Percentiles rank a stretch among this genome's conserved stretches.
phyloP scores from a whole-genome alignment of 257 asterid genomes.

The Penstemon newberryi region DNA sequence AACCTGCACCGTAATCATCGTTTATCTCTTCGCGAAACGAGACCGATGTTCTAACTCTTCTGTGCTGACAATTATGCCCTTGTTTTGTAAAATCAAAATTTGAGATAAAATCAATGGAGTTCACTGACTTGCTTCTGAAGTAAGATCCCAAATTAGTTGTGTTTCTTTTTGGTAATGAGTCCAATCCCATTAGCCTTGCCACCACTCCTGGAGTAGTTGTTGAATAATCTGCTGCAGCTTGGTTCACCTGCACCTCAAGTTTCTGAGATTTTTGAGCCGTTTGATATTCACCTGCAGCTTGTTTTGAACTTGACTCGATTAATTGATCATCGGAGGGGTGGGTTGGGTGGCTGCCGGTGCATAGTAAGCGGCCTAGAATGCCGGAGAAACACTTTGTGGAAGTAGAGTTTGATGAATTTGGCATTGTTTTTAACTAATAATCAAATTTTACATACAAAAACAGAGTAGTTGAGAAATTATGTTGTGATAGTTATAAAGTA shows the following conservation, averaged over 20 bases:
- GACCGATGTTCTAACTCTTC: constrained; percentile 52
- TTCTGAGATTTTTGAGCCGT: too few relatives aligned
- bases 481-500: too few relatives aligned
- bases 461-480: too few relatives aligned
- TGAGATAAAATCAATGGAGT: constrained; percentile 48
- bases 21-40: constrained; percentile 42
- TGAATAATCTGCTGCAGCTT: constrained; percentile 4
- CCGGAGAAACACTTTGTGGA: too few relatives aligned
- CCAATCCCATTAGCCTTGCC: constrained; percentile 67
- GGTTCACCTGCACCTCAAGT: background rate
- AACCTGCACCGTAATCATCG: constrained; percentile 12
- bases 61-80: constrained; percentile 2
- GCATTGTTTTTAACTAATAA: too few relatives aligned
- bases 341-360: too few relatives aligned
- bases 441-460: too few relatives aligned
- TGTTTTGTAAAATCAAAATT: constrained; percentile 35
- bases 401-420: too few relatives aligned
- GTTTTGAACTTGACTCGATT: too few relatives aligned
- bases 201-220: constrained; percentile 48
- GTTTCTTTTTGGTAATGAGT: constrained; percentile 42
- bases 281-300: too few relatives aligned
- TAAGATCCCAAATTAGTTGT: constrained; percentile 38
- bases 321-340: too few relatives aligned
- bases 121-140: constrained; percentile 55
- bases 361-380: too few relatives aligned